phyloP scores from a whole-genome alignment of 495 filamentous ascomycete genomes.

The Cryomyces minteri region DNA sequence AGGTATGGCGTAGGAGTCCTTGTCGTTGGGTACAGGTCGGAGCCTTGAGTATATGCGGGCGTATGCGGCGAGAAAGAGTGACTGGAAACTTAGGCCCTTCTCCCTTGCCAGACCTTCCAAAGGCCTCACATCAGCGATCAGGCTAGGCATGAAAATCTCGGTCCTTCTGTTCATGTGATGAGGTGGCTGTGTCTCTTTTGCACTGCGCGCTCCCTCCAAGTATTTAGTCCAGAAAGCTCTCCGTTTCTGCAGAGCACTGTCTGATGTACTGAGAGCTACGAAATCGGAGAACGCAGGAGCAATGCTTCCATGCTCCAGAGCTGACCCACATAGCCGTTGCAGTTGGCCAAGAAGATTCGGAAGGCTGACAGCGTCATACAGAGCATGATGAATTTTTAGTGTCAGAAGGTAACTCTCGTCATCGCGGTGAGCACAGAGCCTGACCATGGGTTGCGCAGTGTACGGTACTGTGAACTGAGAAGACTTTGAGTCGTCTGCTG shows the following conservation, averaged over 20 bases:
- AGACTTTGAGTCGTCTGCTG: too few species aligned
- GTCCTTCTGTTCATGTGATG: slow-evolving; percentile 9
- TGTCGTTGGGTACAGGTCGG: background rate
- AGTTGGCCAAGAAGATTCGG: slow-evolving; percentile 28
- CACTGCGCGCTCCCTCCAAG: slow-evolving; percentile 15
- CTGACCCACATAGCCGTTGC: slow-evolving; percentile 18
- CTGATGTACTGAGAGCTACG: slow-evolving; percentile 11
- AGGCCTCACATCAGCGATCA: slow-evolving; percentile 3
- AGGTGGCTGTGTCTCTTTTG: slow-evolving; percentile 4
- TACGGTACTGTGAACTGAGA: too few species aligned
- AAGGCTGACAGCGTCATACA: slow-evolving; percentile 41
- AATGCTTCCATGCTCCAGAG: background rate
- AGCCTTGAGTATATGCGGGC: slow-evolving; percentile 22
- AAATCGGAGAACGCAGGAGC: slow-evolving; percentile 11
- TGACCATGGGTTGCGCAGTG: slow-evolving; percentile 11
- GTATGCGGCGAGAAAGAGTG: slow-evolving; percentile 29
- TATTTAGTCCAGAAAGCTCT: slow-evolving; percentile 37
- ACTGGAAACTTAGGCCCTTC: slow-evolving; percentile 27
- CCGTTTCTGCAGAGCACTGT: slow-evolving; percentile 7
- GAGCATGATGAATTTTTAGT: slow-evolving; percentile 40
- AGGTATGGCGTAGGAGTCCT: background rate
- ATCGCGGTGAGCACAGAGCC: slow-evolving; percentile 12
- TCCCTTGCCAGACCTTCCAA: slow-evolving; percentile 18
- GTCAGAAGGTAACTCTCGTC: slow-evolving; percentile 15
- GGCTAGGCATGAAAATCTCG: slow-evolving; percentile 23